phyloP scores from a whole-genome alignment of 164 flowering plant species.

The Magnolia sinica region DNA sequence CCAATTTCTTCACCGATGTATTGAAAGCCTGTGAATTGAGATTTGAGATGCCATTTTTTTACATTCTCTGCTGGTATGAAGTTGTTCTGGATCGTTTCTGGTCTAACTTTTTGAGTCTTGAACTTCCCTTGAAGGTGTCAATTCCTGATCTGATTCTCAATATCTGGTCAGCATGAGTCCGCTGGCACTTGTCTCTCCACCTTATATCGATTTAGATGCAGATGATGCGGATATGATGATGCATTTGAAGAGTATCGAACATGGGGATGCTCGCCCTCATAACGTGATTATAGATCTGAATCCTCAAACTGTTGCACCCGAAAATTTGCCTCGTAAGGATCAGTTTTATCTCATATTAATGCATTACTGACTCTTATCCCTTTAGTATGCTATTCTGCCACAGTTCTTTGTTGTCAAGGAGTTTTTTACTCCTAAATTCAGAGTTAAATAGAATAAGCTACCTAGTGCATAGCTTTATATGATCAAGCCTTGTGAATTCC shows the following conservation, averaged over 20 bases:
- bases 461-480: neutral
- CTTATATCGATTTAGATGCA: slow-evolving; percentile 22
- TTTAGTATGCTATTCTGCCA: too few species aligned
- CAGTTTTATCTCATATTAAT: neutral
- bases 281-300: slow-evolving; percentile 37
- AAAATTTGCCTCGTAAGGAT: slow-evolving; percentile 38
- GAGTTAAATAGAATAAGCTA: neutral
- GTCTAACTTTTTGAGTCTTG: neutral
- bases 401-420: too few species aligned
- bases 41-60: too few species aligned
- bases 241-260: slow-evolving; percentile 13
- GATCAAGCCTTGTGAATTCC: neutral
- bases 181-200: slow-evolving; percentile 14
- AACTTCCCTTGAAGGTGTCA: slow-evolving; percentile 4
- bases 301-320: slow-evolving; percentile 33
- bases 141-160: neutral
- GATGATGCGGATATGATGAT: slow-evolving; percentile 26
- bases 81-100: neutral
- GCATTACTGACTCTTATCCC: neutral
- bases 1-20: too few species aligned
- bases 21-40: too few species aligned
- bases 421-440: neutral
- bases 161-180: slow-evolving; percentile 29
- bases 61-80: neutral
- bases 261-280: slow-evolving; percentile 33